These are phyloP conservation scores for Psilocybe subaeruginosa DNA, from an alignment of 768 basidiomycete genomes.

Conservation along the genomic window DNA sequence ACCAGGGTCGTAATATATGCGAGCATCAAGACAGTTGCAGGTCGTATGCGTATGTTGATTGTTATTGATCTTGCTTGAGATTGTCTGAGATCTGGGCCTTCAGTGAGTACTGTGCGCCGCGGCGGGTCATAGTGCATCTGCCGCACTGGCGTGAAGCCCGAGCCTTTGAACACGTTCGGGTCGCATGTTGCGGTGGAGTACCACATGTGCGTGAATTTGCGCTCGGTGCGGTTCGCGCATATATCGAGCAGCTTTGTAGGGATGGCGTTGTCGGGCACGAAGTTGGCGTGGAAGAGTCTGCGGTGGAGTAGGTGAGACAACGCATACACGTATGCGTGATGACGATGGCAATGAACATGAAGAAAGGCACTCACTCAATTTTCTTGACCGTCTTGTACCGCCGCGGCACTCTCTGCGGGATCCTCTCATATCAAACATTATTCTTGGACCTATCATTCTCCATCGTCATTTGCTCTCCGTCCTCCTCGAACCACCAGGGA, in stretches of 20 bases:
- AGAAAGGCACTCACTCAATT: too few species aligned
- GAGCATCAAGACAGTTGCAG: too few species aligned
- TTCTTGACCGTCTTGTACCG: too few species aligned
- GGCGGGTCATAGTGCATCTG: slow-evolving; percentile 93
- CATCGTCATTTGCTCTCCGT: too few species aligned
- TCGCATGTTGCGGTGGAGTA: slow-evolving; percentile 96
- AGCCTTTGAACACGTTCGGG: slow-evolving; percentile 86
- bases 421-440: slow-evolving; percentile 83
- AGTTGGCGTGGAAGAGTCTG: slow-evolving; percentile 88
- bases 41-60: too few species aligned
- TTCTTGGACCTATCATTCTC: slow-evolving; percentile 30
- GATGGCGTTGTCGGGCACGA: slow-evolving; percentile 88
- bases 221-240: slow-evolving; percentile 74
- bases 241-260: slow-evolving; percentile 90
- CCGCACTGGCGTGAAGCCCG: slow-evolving; percentile 85
- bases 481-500: too few species aligned
- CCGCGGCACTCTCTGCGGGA: slow-evolving; percentile 88
- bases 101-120: slow-evolving; percentile 75
- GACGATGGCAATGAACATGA: too few species aligned
- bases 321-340: too few species aligned
- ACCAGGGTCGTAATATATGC: too few species aligned
- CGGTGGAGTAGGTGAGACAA: neutral
- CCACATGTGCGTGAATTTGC: slow-evolving; percentile 95
- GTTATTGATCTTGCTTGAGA: slow-evolving; percentile 47
- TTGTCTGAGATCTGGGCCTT: too few species aligned